These are phyloP conservation scores for Ogataea pini DNA, from an alignment of 805 yeast genomes.

Conservation along the genomic window DNA sequence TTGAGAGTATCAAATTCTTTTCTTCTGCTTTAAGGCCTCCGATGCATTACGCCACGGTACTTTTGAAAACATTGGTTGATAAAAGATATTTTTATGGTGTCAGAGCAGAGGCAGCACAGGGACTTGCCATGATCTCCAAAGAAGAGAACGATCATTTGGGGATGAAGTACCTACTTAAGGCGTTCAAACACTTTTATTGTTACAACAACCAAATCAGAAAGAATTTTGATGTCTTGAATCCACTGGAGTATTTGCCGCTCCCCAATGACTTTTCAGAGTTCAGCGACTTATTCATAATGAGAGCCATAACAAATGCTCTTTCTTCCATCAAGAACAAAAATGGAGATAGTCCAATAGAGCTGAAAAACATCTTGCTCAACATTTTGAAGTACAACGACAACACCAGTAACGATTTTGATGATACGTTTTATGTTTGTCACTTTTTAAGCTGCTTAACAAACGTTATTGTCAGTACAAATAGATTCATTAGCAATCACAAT, in stretches of 20 bases:
- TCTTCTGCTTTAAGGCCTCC: conserved; percentile 60
- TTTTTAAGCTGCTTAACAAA: conserved; percentile 56
- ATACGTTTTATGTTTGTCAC: conserved; percentile 61
- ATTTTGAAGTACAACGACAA: conserved; percentile 84
- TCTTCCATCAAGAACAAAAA: conserved; percentile 59
- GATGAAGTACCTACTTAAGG: conserved; percentile 65
- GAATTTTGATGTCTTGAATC: conserved; percentile 31
- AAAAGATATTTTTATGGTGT: conserved; percentile 84
- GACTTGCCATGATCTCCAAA: conserved; percentile 67
- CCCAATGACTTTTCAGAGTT: conserved; percentile 81
- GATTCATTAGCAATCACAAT: conserved; percentile 27
- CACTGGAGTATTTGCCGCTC: conserved; percentile 57
- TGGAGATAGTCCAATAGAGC: conserved; percentile 56
- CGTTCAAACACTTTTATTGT: conserved; percentile 71
- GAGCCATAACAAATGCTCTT: conserved; percentile 63
- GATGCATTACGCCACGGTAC: conserved; percentile 67
- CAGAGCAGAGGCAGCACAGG: conserved; percentile 81
- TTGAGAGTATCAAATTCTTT: conserved; percentile 77
- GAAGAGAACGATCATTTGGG: conserved; percentile 70
- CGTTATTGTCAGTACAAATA: conserved; percentile 29
- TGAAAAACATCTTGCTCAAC: conserved; percentile 65
- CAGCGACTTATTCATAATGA: conserved; percentile 66
- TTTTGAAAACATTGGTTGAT: conserved; percentile 82
- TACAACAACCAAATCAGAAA: conserved; percentile 47
- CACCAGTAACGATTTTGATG: conserved; percentile 72